A percentile compares a stretch with the other conserved stretches of the same genome.
Conservation (phyloP, 2,329 filamentous ascomycete genomes). For the Fusarium sp. region DNA sequence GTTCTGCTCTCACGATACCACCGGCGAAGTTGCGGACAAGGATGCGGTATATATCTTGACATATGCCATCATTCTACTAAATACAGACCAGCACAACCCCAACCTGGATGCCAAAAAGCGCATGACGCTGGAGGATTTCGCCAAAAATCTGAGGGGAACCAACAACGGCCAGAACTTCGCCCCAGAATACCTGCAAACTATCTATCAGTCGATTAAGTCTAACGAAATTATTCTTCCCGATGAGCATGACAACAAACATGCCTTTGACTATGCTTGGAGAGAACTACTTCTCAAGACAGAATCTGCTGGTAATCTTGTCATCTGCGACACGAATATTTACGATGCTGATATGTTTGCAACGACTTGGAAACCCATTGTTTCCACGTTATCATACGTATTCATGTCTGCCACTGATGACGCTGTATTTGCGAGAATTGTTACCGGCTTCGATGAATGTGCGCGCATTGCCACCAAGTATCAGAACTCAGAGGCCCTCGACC, state of each 20-base stretch:
- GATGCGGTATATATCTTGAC: conserved; percentile 92
- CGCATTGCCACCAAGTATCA: conserved; percentile 90
- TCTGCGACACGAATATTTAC: conserved; percentile 93
- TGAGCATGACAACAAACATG: conserved; percentile 96
- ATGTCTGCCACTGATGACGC: conserved; percentile 98
- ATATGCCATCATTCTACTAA: conserved; percentile 97
- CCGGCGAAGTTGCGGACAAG: conserved; percentile 83
- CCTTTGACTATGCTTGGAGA: conserved; percentile 98
- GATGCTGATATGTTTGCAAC: conserved; percentile 98
- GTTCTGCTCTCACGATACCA: conserved; percentile 80
- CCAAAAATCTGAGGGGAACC: conserved; percentile 89
- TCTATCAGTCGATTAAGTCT: conserved; percentile 91
- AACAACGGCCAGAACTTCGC: conserved; percentile 90
- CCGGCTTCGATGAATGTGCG: conserved; percentile 96
- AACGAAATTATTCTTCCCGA: conserved; percentile 98
- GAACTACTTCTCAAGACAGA: conserved; percentile 90
- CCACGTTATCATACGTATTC: conserved; percentile 97
- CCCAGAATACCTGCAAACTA: conserved; percentile 84
- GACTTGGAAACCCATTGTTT: conserved; percentile 95
- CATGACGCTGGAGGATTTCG: conserved; percentile 88
- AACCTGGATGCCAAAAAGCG: conserved; percentile 85
- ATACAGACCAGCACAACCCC: conserved; percentile 96
- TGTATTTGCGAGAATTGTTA: conserved; percentile 93
- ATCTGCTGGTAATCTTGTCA: conserved; percentile 78
- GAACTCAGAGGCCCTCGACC: conserved; percentile 89